phyloP scores from a whole-genome alignment of 768 basidiomycete species.

The Hortiboletus flavorubellus region DNA sequence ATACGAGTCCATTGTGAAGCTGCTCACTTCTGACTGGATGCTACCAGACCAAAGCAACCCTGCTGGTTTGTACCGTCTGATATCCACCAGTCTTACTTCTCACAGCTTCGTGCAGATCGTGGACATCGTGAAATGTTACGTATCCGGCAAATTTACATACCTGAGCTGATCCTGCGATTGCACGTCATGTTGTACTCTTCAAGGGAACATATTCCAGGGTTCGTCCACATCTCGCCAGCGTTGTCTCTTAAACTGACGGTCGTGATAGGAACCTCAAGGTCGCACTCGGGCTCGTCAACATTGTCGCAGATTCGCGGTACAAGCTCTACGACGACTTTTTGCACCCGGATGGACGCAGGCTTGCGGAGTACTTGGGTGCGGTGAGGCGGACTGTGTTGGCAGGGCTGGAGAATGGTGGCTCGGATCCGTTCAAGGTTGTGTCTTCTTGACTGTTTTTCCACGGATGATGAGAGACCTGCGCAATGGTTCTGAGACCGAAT shows the following conservation, averaged over 20 bases:
- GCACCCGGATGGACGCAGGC: conserved; percentile 48
- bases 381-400: conserved; percentile 71
- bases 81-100: not conserved
- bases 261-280: conserved; percentile 65
- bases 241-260: conserved; percentile 1
- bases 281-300: conserved; percentile 72
- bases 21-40: conserved; percentile 80
- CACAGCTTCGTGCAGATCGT: conserved; percentile 42
- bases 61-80: conserved; percentile 27
- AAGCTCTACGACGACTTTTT: conserved; percentile 85
- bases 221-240: conserved; percentile 25
- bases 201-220: conserved; percentile 63
- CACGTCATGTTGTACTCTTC: conserved; percentile 72
- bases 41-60: conserved; percentile 48
- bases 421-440: conserved; percentile 64
- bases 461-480: not conserved
- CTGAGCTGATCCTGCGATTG: conserved; percentile 83
- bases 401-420: conserved; percentile 70
- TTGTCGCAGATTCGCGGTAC: conserved; percentile 86
- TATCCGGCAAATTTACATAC: conserved; percentile 87
- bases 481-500: not conserved
- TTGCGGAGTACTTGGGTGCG: conserved; percentile 72
- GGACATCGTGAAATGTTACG: conserved; percentile 66
- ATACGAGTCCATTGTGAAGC: conserved; percentile 59
- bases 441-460: conserved; percentile 16